Percentiles rank a stretch among this genome's conserved stretches.
Evolutionary conservation across 106 monocot species (phyloP).

Genomic region (Dendrobium catenatum): DNA sequence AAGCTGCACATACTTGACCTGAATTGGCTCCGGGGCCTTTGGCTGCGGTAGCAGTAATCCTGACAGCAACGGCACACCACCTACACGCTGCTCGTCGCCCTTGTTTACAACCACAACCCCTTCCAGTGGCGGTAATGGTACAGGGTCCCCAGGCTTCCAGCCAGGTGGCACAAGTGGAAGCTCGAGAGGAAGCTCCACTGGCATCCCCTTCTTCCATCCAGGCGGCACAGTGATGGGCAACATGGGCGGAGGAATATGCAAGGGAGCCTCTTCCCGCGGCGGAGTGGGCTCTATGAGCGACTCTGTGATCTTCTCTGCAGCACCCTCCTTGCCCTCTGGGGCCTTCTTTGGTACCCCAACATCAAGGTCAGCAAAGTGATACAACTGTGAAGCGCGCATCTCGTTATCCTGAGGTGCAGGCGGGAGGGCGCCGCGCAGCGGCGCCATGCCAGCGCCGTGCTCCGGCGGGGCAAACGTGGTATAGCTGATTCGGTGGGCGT

Average conservation of each 20-base stretch:
- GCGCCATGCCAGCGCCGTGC: constrained; percentile 70
- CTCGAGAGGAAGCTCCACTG: constrained; percentile 54
- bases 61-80: constrained; percentile 9
- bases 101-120: constrained; percentile 23
- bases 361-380: constrained; percentile 70
- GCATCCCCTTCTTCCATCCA: constrained; percentile 72
- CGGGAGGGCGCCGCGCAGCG: constrained; percentile 80
- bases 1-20: constrained; percentile 76
- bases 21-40: constrained; percentile 53
- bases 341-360: constrained; percentile 51
- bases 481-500: constrained; percentile 93
- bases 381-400: constrained; percentile 90
- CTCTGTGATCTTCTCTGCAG: constrained; percentile 9
- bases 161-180: constrained; percentile 70
- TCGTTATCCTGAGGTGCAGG: constrained; percentile 96
- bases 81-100: constrained; percentile 26
- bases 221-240: constrained; percentile 54
- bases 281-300: constrained; percentile 60
- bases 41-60: constrained; percentile 11
- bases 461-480: constrained; percentile 98
- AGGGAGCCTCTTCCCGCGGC: constrained; percentile 31
- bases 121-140: constrained; percentile 55
- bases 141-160: constrained; percentile 93
- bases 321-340: constrained; percentile 32
- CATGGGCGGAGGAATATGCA: constrained; percentile 18